These are phyloP conservation scores for Gamsiella multidivaricata DNA, from an alignment of 192 early-diverging fungal species.

Conservation along the genomic window DNA sequence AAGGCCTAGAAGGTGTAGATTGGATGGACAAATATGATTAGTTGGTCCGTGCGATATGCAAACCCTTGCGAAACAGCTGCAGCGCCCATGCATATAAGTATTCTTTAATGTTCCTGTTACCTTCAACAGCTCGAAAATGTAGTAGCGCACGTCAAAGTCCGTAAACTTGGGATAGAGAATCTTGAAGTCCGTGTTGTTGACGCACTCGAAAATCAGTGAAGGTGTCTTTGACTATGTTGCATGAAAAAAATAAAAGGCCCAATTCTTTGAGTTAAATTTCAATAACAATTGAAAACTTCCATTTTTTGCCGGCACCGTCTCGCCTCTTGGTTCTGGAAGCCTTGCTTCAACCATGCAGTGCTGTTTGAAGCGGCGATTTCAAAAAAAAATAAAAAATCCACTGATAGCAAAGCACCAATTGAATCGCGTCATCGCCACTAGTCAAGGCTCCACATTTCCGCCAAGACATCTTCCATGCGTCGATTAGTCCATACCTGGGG, in stretches of 20 bases:
- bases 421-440: too few species aligned
- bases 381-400: too few species aligned
- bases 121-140: conserved; percentile 97
- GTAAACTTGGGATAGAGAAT: conserved; percentile 93
- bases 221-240: conserved; percentile 87
- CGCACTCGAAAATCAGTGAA: conserved; percentile 95
- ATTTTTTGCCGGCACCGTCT: too few species aligned
- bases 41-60: not conserved
- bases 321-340: too few species aligned
- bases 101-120: conserved; percentile 56
- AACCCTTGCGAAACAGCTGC: not conserved
- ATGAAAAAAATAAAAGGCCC: not conserved
- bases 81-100: not conserved
- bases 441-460: too few species aligned
- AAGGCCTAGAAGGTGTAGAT: conserved; percentile 77
- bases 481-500: conserved; percentile 88
- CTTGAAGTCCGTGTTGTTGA: conserved; percentile 99
- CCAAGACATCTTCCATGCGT: too few species aligned
- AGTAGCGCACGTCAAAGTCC: conserved; percentile 95
- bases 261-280: too few species aligned
- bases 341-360: too few species aligned
- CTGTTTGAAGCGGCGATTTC: too few species aligned
- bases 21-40: too few species aligned
- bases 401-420: too few species aligned
- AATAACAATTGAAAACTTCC: too few species aligned